These are phyloP conservation scores for Willaertia magna DNA, from an alignment of 208 protist genomes.

Conservation along the genomic window DNA sequence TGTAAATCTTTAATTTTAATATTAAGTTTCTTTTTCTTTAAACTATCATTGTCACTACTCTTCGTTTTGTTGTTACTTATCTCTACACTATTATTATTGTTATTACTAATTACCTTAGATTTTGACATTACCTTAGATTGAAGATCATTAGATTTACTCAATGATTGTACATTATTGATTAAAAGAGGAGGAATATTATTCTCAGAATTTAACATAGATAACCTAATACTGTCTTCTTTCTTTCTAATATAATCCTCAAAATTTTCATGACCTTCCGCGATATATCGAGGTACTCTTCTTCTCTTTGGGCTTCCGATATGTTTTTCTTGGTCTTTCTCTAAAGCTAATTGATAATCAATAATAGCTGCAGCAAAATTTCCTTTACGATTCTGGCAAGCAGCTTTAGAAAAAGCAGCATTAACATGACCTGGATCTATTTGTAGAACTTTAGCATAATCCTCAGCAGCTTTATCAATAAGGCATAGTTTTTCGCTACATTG, in stretches of 20 bases:
- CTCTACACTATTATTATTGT: too few relatives aligned
- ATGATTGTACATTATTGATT: too few relatives aligned
- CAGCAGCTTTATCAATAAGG: conserved; percentile 43
- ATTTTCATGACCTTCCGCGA: not conserved
- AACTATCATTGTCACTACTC: too few relatives aligned
- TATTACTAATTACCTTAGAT: too few relatives aligned
- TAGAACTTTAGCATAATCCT: conserved; percentile 49
- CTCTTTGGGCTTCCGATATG: not conserved
- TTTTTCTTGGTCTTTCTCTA: conserved; percentile 35
- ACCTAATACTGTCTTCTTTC: not conserved
- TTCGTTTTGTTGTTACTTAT: too few relatives aligned
- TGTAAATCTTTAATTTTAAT: too few relatives aligned
- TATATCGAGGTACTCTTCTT: not conserved
- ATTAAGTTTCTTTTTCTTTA: too few relatives aligned
- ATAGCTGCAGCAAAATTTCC: conserved; percentile 55
- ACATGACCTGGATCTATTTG: conserved; percentile 36
- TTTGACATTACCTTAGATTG: too few relatives aligned
- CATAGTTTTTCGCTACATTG: conserved; percentile 37
- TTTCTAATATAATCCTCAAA: conserved; percentile 5
- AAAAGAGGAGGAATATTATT: too few relatives aligned
- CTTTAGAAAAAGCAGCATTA: conserved; percentile 51
- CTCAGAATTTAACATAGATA: not conserved
- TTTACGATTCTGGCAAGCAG: conserved; percentile 49
- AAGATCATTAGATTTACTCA: too few relatives aligned
- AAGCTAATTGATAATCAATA: conserved; percentile 55